These are phyloP conservation scores for Tuber borchii DNA, from an alignment of 495 filamentous ascomycete genomes.

Conservation along the genomic window DNA sequence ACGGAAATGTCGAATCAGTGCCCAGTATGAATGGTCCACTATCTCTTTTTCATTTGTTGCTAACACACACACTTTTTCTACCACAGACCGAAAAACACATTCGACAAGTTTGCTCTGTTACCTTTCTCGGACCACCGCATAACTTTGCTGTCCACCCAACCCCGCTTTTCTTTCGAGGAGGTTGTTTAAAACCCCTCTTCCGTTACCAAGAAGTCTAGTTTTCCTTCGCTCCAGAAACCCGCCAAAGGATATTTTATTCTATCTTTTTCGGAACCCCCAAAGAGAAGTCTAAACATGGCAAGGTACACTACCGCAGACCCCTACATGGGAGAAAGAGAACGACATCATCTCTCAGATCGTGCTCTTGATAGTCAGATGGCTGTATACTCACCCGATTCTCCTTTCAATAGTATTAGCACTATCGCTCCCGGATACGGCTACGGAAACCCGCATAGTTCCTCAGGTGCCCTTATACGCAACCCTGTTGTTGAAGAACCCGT, in stretches of 20 bases:
- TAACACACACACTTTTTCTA: constrained; percentile 1
- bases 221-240: not conserved
- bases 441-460: constrained; percentile 15
- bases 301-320: constrained; percentile 20
- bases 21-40: not conserved
- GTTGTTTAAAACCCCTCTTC: constrained; percentile 10
- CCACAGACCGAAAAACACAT: constrained; percentile 9
- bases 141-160: constrained; percentile 10
- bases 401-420: constrained; percentile 21
- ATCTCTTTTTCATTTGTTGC: constrained; percentile 2
- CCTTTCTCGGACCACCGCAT: constrained; percentile 10
- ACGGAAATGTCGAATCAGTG: not conserved
- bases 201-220: not conserved
- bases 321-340: constrained; percentile 17
- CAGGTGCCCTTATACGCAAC: constrained; percentile 19
- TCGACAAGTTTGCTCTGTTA: constrained; percentile 6
- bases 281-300: constrained; percentile 27
- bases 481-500: constrained; percentile 38
- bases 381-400: constrained; percentile 23
- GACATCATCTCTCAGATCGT: constrained; percentile 17
- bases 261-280: constrained; percentile 11
- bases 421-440: constrained; percentile 33
- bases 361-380: constrained; percentile 25
- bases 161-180: constrained; percentile 10
- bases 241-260: constrained; percentile 6